phyloP scores from a whole-genome alignment of 108 stramenopile species.

The Nitzschia sp. region DNA sequence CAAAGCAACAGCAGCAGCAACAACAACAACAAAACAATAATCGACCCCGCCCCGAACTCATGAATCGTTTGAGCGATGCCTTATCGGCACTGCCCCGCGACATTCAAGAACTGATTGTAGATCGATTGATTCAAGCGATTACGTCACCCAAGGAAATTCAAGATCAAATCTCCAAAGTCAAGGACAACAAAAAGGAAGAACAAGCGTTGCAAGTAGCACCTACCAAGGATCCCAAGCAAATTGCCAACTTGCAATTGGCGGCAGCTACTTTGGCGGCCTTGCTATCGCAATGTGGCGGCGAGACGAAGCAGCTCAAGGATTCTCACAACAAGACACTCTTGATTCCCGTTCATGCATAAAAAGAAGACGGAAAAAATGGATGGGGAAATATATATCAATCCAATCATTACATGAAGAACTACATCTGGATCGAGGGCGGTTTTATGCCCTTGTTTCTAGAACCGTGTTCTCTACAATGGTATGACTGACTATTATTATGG shows the following conservation, averaged over 20 bases:
- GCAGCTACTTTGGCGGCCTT: conserved; percentile 82
- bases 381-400: not conserved
- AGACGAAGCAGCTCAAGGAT: conserved; percentile 12
- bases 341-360: conserved; percentile 42
- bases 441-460: no score
- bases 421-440: no score
- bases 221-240: conserved; percentile 4
- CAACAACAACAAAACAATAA: conserved; percentile 15
- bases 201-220: not conserved
- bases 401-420: no score
- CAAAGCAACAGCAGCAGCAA: not conserved
- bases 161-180: conserved; percentile 28
- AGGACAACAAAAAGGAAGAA: conserved; percentile 12
- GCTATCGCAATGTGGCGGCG: conserved; percentile 58
- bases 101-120: conserved; percentile 80
- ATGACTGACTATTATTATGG: no score
- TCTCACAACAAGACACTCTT: conserved; percentile 21
- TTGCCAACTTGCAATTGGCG: conserved; percentile 58
- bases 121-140: conserved; percentile 76
- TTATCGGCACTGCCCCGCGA: conserved; percentile 69
- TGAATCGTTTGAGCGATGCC: conserved; percentile 78
- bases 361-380: conserved; percentile 2
- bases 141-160: conserved; percentile 46
- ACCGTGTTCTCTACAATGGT: no score
- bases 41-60: conserved; percentile 66